Evolutionary conservation across 345 rosid genomes (phyloP), one percentile per base, ranked within the genome.

Genomic region (Aethionema arabicum): DNA sequence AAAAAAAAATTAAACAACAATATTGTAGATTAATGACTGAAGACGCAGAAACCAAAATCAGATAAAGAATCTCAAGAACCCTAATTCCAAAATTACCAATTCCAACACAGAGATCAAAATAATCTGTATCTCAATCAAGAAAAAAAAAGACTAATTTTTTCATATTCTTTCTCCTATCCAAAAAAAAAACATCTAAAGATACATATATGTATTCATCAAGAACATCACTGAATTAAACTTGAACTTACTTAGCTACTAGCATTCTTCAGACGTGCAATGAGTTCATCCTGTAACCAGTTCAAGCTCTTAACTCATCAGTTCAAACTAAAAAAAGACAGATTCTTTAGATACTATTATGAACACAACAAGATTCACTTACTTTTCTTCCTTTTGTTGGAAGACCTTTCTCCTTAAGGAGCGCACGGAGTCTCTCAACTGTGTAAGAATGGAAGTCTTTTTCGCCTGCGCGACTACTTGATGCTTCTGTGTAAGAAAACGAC

Each of bases 341-440:
- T 51, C 8, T 15, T 16, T 11, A 57, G 60, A 37, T 37, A 53
- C 7, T 41, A 11, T 31, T 35, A 40, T 3, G 8, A 5, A 43
- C 9, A 36, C 5, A 53, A 9, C 40, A 57, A 42, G 35, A 47
- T 44, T 57, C 42, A 70, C 90, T 66, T 74, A 70, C 96, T 92
- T 92, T 92, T 78, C 82, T 92, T 62, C 96, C 95, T 74, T 66
- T 89, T 16, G 72, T 48, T 58, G 95, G 78, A 74, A 92, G 89
- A 51, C 93, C 86, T 50, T 66, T 76, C 69, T 83, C 95, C 72
- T 80, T 92, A 45, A 92, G 85, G 59, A 86, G 87, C 8, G 81
- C 86, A 4, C 96, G 95, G 2, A 92, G 98, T 75, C 79, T 82
- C 74, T 92, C 98, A 4, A 89, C 95, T 0, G 91, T 92, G 69